Percentiles rank a stretch among this genome's conserved stretches.
Conservation (phyloP, 345 rosid genomes). For the Cardamine chenopodiifolia region DNA sequence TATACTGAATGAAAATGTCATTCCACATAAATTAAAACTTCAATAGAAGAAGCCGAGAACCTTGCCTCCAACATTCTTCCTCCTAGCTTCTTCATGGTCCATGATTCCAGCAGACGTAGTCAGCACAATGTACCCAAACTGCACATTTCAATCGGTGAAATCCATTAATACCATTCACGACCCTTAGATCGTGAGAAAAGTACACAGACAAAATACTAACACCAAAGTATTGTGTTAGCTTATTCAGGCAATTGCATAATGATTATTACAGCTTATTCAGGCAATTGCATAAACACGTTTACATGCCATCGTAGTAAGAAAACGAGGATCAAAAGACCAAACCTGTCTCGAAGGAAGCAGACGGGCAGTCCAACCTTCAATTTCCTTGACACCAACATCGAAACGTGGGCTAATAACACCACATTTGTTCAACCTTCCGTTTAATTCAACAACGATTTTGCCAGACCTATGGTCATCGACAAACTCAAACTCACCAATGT, state of each 20-base stretch:
- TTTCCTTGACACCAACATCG: conserved; percentile 59
- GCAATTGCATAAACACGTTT: neutral
- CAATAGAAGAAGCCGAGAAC: conserved; percentile 52
- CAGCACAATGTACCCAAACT: conserved; percentile 49
- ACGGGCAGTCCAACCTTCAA: conserved; percentile 63
- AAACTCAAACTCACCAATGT: conserved; percentile 59
- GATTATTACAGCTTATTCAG: neutral
- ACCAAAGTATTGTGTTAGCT: neutral
- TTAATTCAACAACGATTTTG: conserved; percentile 57
- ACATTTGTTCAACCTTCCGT: conserved; percentile 59
- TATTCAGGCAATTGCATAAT: neutral
- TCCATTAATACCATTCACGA: neutral
- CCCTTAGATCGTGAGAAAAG: neutral
- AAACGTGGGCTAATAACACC: conserved; percentile 62
- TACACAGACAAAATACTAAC: neutral
- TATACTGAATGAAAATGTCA: neutral
- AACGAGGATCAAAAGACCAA: neutral
- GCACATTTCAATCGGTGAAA: neutral
- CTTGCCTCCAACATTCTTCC: conserved; percentile 52
- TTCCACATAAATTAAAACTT: conserved; percentile 13
- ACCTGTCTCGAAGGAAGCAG: conserved; percentile 62
- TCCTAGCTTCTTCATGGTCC: conserved; percentile 53
- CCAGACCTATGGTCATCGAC: conserved; percentile 59
- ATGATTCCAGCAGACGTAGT: conserved; percentile 50
- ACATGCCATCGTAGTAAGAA: neutral